Evolutionary conservation across 805 yeast genomes (phyloP), one percentile per base, ranked within the genome.

Genomic region (Candida namnaoensis): DNA sequence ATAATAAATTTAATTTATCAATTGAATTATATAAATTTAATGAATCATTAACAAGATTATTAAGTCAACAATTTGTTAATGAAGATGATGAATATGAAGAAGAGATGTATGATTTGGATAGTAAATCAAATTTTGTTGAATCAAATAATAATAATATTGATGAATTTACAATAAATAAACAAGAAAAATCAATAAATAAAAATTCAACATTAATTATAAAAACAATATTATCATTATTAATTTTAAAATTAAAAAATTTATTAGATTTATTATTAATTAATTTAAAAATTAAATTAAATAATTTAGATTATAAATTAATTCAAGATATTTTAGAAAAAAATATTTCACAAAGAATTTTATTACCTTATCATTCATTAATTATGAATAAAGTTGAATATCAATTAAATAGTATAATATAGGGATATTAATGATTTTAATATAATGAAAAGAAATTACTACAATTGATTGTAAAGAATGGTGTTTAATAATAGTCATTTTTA

Each of bases 21-120:
- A 44, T 47, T 7, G 50, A 50, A 34, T 38, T 56, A 3, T 56
- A 56, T 46, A 50, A 48, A 33, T 47, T 56, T 38, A 53, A 56
- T 28, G 58, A 54, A 43, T 47, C 54, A 2, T 39, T 56, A 7
- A 51, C 58, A 11, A 39, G 58, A 14, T 37, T 55, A 6, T 46
- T 52, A 32, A 42, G 40, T 7, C 38, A 38, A 13, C 38, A 44
- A 34, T 34, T 15, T 15, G 12, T 19, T 7, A 14, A 34, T 34
- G 13, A 14, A 2, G 25, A 15, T 7, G 25, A 8, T 19, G 23
- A 34, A 32, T 32, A 7, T 32, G 33, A 11, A 30, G 13, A 9
- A 12, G 7, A 12, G n/a, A n/a, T n/a, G n/a, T n/a, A n/a, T n/a
- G n/a, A n/a, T n/a, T n/a, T n/a, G 2, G 33, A 6, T 30, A 12